Base-by-base conservation (phyloP, 345 rosid species). In the Pugionium dolabratum region DNA sequence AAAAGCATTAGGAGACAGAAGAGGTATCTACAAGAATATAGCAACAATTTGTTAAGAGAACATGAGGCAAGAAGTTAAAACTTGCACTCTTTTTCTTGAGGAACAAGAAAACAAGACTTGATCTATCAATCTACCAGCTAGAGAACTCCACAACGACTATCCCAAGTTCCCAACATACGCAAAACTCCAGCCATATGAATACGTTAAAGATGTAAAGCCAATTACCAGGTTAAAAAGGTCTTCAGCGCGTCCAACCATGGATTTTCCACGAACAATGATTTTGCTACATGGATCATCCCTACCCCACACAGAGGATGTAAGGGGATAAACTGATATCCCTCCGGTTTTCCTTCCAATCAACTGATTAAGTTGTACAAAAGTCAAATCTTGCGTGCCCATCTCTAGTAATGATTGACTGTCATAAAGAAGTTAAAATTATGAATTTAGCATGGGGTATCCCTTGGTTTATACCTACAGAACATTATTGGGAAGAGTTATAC, bases 301-400 rank as follows among this genome's bases (percentile, higher is more conserved):
- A 31, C 93, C 97, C 39, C 82, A 76, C 41, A 94, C 59, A 28
- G 99, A 87, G 73, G 97, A 94, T 66, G 91, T 87, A 69, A 88
- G 83, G 54, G 97, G 97, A 79, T 85, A 94, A 70, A 94, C 86
- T 9, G 97, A 94, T 77, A 94, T 88, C 32, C 99, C 97, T 46
- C 97, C 99, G 18, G 99, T 94, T 83, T 90, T 94, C 81, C 96
- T 83, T 79, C 99, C 99, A 83, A 94, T 88, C 71, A 94, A 79
- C 76, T 94, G 99, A 81, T 94, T 90, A 59, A 94, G 90, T 78
- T 94, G 97, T 53, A 94, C 99, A 81, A 94, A 94, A 57, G 76
- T 78, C 80, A 88, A 76, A 80, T 94, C 88, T 75, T 85, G 82
- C 54, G 97, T 87, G 68, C 99, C 99, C 99, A 94, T 94, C 86